These are phyloP conservation scores for Pleurotus citrinopileatus DNA, from an alignment of 768 basidiomycete genomes.

Conservation along the genomic window DNA sequence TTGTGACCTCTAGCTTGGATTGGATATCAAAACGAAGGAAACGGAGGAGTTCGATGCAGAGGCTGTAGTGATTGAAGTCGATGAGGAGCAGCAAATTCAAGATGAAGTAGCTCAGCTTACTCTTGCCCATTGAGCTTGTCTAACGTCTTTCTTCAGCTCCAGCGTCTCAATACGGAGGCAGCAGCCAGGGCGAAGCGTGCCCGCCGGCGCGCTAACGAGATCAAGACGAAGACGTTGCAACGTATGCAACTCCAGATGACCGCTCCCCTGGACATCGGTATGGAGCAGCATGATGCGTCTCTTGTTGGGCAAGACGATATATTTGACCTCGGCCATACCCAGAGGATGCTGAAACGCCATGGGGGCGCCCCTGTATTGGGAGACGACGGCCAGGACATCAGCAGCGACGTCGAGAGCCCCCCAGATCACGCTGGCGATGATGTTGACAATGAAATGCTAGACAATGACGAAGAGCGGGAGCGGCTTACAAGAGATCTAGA, in stretches of 20 bases:
- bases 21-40: slow-evolving; percentile 77
- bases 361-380: slow-evolving; percentile 33
- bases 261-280: slow-evolving; percentile 93
- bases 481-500: slow-evolving; percentile 64
- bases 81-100: slow-evolving; percentile 88
- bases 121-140: slow-evolving; percentile 8
- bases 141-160: slow-evolving; percentile 53
- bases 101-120: slow-evolving; percentile 60
- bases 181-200: slow-evolving; percentile 74
- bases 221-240: slow-evolving; percentile 82
- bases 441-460: slow-evolving; percentile 43
- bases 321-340: slow-evolving; percentile 76
- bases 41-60: slow-evolving; percentile 71
- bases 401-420: slow-evolving; percentile 30
- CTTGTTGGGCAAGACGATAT: slow-evolving; percentile 82
- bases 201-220: slow-evolving; percentile 83
- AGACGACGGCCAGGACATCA: slow-evolving; percentile 17
- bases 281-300: slow-evolving; percentile 76
- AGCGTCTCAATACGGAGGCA: slow-evolving; percentile 77
- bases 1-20: slow-evolving; percentile 42
- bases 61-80: slow-evolving; percentile 62
- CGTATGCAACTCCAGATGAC: slow-evolving; percentile 98
- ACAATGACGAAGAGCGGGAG: slow-evolving; percentile 71
- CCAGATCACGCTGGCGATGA: slow-evolving; percentile 43
- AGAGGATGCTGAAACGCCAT: slow-evolving; percentile 37